phyloP scores from a whole-genome alignment of 495 filamentous ascomycete genomes.

The Aspergillus baeticus region DNA sequence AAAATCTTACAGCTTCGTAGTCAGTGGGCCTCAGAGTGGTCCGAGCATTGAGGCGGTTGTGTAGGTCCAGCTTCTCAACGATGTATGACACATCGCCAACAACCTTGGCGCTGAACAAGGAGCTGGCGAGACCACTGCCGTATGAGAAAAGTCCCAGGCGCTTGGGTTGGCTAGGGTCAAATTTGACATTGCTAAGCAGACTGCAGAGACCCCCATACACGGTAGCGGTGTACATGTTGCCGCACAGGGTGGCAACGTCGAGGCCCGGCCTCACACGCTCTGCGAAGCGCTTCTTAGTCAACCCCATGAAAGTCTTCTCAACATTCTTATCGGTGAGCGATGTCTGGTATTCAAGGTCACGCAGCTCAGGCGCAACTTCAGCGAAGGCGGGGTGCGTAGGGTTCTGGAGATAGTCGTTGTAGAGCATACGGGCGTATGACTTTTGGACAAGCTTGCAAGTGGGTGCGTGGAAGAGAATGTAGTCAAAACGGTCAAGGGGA shows the following conservation, averaged over 20 bases:
- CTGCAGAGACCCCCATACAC: conserved; percentile 84
- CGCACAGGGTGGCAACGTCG: conserved; percentile 88
- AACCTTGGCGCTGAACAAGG: conserved; percentile 85
- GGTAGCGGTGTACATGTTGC: conserved; percentile 98
- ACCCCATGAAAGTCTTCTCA: conserved; percentile 94
- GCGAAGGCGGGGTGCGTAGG: conserved; percentile 76
- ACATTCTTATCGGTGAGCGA: conserved; percentile 90
- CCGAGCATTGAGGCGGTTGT: conserved; percentile 69
- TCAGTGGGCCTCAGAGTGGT: conserved; percentile 74
- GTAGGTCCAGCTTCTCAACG: conserved; percentile 74
- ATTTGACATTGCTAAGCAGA: conserved; percentile 69
- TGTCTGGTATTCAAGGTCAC: conserved; percentile 77
- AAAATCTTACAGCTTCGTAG: conserved; percentile 74
- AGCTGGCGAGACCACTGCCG: conserved; percentile 87
- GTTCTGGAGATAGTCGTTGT: conserved; percentile 90
- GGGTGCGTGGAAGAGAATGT: conserved; percentile 92
- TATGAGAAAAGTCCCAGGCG: conserved; percentile 92
- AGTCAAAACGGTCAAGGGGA: conserved; percentile 88
- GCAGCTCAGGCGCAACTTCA: conserved; percentile 82
- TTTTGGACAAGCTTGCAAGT: conserved; percentile 98
- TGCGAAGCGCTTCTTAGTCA: conserved; percentile 94
- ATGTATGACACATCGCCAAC: conserved; percentile 75
- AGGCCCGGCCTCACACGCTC: conserved; percentile 83
- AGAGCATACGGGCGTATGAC: conserved; percentile 90
- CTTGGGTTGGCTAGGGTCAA: conserved; percentile 74